Percentiles rank a stretch among this genome's conserved stretches.
Conservation (phyloP, 495 filamentous ascomycete species). For the Chlorociboria aeruginascens region DNA sequence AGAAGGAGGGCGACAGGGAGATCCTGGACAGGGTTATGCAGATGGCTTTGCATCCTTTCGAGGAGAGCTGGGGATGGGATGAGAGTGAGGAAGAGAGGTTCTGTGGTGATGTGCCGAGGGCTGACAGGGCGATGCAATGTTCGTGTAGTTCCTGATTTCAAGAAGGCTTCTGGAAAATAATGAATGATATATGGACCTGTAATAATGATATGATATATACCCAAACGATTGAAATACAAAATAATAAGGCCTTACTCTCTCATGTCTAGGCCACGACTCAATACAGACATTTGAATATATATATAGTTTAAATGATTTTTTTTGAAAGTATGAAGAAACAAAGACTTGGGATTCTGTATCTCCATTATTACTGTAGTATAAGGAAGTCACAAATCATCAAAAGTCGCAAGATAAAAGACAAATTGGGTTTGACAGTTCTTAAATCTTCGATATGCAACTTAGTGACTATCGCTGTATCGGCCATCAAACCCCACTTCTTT, state of each 20-base stretch:
- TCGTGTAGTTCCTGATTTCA: slow-evolving; percentile 51
- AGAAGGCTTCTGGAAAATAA: not conserved
- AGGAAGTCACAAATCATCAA: too few relatives aligned
- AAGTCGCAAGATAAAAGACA: not conserved
- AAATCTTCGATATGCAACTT: not conserved
- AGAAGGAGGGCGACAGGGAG: slow-evolving; percentile 69
- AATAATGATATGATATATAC: too few relatives aligned
- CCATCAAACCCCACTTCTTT: slow-evolving; percentile 1
- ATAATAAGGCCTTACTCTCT: too few relatives aligned
- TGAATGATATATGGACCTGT: not conserved
- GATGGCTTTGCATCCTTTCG: slow-evolving; percentile 71
- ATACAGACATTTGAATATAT: too few relatives aligned
- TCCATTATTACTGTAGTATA: too few relatives aligned
- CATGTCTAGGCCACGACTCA: too few relatives aligned
- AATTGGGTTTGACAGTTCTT: not conserved
- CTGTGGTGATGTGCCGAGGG: slow-evolving; percentile 75
- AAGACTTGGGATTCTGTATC: too few relatives aligned
- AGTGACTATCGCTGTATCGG: not conserved
- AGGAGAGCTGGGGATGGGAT: slow-evolving; percentile 67
- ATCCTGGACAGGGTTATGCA: slow-evolving; percentile 65
- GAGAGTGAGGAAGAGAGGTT: slow-evolving; percentile 68
- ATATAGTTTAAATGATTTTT: too few relatives aligned
- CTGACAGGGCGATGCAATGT: slow-evolving; percentile 74
- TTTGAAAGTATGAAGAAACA: too few relatives aligned
- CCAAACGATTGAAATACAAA: too few relatives aligned